A percentile compares a stretch with the other conserved stretches of the same genome.
These are phyloP conservation scores for Colletotrichum limetticola DNA, from an alignment of 2,329 filamentous ascomycete species.

Conservation along the genomic window DNA sequence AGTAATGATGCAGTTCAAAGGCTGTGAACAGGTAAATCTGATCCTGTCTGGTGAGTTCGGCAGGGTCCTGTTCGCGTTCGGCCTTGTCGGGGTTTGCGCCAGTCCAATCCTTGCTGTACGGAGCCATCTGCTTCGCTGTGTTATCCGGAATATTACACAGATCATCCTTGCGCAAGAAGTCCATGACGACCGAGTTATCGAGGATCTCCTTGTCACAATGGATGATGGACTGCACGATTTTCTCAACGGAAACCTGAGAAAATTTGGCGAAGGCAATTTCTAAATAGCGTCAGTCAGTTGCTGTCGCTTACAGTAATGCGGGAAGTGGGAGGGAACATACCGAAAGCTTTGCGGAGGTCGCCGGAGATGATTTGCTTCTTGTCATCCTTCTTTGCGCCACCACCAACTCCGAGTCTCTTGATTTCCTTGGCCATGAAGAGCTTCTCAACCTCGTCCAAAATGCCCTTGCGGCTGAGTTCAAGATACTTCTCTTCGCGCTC, in stretches of 20 bases:
- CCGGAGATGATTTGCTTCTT: slow-evolving; percentile 97
- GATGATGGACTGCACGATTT: slow-evolving; percentile 91
- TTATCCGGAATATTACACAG: slow-evolving; percentile 94
- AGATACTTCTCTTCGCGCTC: slow-evolving; percentile 96
- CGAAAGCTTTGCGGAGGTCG: slow-evolving; percentile 89
- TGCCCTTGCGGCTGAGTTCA: slow-evolving; percentile 92
- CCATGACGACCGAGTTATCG: slow-evolving; percentile 93
- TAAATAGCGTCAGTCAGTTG: slow-evolving; percentile 41
- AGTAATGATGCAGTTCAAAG: slow-evolving; percentile 96
- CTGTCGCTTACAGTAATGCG: neutral
- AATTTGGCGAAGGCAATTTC: slow-evolving; percentile 95
- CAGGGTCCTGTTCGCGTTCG: slow-evolving; percentile 84
- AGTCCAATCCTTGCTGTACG: slow-evolving; percentile 97
- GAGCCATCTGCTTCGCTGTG: slow-evolving; percentile 88
- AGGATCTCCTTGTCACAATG: slow-evolving; percentile 92
- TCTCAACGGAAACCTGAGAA: slow-evolving; percentile 84
- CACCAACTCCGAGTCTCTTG: slow-evolving; percentile 80
- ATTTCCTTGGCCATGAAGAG: slow-evolving; percentile 98
- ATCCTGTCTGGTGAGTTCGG: slow-evolving; percentile 91
- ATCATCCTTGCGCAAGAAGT: slow-evolving; percentile 93
- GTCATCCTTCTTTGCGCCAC: slow-evolving; percentile 80
- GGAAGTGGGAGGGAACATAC: slow-evolving; percentile 54
- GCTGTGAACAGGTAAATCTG: slow-evolving; percentile 95
- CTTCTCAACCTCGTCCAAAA: slow-evolving; percentile 97
- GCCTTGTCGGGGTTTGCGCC: slow-evolving; percentile 84